Conservation (phyloP, 1,284 basidiomycete genomes). For the Rhodotorula sp. region DNA sequence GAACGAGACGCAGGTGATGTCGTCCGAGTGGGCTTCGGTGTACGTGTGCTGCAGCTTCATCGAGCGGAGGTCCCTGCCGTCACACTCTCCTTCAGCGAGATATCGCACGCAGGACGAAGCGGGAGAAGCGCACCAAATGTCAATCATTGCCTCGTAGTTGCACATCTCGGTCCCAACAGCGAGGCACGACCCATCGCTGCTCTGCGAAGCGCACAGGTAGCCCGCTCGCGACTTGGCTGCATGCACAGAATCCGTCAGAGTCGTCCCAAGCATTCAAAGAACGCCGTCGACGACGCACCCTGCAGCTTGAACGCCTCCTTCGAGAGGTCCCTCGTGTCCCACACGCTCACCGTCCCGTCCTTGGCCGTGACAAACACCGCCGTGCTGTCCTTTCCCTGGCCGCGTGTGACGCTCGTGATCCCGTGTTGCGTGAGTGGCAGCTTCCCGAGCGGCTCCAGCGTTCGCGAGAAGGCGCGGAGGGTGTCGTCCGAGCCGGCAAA, state of each 20-base stretch:
- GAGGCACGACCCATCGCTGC: constrained; percentile 43
- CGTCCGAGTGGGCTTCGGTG: constrained; percentile 57
- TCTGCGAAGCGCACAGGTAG: constrained; percentile 39
- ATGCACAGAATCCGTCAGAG: not conserved
- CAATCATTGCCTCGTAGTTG: constrained; percentile 55
- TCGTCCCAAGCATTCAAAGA: not conserved
- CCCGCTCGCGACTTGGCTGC: constrained; percentile 39
- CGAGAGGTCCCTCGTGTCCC: constrained; percentile 31
- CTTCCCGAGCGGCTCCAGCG: constrained; percentile 31
- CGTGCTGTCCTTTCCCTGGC: constrained; percentile 30
- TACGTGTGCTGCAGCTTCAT: constrained; percentile 53
- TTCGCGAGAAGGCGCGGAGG: constrained; percentile 36
- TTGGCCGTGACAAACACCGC: constrained; percentile 41
- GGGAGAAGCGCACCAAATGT: constrained; percentile 52
- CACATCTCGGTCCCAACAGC: constrained; percentile 55
- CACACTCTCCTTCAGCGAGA: not conserved
- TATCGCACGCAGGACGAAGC: not conserved
- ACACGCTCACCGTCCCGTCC: constrained; percentile 38
- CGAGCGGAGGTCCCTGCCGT: constrained; percentile 52
- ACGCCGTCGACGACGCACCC: constrained; percentile 2
- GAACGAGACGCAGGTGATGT: constrained; percentile 55
- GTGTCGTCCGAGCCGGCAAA: constrained; percentile 43
- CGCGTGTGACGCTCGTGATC: constrained; percentile 27
- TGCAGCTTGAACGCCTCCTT: constrained; percentile 40
- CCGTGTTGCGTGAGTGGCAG: constrained; percentile 31